phyloP scores from a whole-genome alignment of 1,284 basidiomycete species.

The Somion occarium region DNA sequence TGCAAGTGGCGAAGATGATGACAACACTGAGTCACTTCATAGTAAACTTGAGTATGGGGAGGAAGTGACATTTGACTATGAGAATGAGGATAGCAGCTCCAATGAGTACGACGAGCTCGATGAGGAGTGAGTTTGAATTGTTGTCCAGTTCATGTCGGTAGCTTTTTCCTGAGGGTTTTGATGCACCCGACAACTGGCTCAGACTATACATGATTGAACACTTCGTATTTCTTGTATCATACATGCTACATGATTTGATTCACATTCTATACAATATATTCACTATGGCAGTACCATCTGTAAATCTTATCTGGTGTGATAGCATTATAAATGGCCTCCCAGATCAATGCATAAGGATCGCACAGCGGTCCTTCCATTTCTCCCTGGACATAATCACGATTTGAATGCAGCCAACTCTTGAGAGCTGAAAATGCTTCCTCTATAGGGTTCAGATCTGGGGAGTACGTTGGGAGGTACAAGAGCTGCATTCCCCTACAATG shows the following conservation, averaged over 20 bases:
- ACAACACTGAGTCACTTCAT: background rate
- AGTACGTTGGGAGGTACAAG: conserved; percentile 30
- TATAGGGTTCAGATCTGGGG: conserved; percentile 31
- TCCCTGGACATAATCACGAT: conserved; percentile 8
- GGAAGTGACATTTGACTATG: background rate
- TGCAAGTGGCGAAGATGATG: background rate
- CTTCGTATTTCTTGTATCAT: background rate
- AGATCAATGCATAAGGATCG: conserved; percentile 22
- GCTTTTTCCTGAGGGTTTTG: background rate
- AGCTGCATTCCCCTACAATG: conserved; percentile 19
- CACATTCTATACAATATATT: conserved; percentile 13
- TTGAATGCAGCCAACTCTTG: conserved; percentile 16
- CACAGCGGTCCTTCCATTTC: conserved; percentile 7
- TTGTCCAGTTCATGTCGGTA: background rate
- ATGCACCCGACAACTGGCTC: background rate
- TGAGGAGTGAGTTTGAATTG: background rate
- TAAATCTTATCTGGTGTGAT: conserved; percentile 18
- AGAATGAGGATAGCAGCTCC: background rate
- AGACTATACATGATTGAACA: no score
- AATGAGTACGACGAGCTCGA: background rate
- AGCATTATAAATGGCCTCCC: conserved; percentile 19
- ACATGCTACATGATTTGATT: conserved; percentile 1
- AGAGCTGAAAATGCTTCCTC: conserved; percentile 26
- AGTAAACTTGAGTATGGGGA: background rate
- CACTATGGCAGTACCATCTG: conserved; percentile 21